These are phyloP conservation scores for Kalmusia sp. DNA, from an alignment of 2,329 filamentous ascomycete species.

Conservation along the genomic window DNA sequence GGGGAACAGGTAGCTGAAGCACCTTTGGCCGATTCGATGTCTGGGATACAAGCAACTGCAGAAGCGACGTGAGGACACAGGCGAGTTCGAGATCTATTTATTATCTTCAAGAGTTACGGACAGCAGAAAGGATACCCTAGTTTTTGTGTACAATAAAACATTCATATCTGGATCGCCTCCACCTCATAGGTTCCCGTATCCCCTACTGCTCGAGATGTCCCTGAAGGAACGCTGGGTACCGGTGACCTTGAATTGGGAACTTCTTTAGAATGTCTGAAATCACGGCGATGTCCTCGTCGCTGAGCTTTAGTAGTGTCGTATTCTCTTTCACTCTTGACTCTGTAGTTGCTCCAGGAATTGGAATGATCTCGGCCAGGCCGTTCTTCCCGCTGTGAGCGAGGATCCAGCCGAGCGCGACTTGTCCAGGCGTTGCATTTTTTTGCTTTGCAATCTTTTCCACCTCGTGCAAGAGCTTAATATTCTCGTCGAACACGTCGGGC, in stretches of 20 bases:
- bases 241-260: slow-evolving; percentile 50
- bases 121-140: slow-evolving; percentile 3
- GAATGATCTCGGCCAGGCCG: slow-evolving; percentile 66
- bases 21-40: neutral
- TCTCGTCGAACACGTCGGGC: slow-evolving; percentile 68
- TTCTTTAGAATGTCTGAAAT: slow-evolving; percentile 60
- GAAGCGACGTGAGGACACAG: neutral
- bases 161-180: neutral
- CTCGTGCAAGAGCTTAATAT: slow-evolving; percentile 67
- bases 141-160: neutral
- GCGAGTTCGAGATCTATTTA: neutral
- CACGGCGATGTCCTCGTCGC: slow-evolving; percentile 57
- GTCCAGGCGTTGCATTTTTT: slow-evolving; percentile 66
- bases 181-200: neutral
- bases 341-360: slow-evolving; percentile 70
- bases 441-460: slow-evolving; percentile 65
- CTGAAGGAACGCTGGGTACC: slow-evolving; percentile 40
- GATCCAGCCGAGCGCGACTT: slow-evolving; percentile 73
- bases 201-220: slow-evolving; percentile 5
- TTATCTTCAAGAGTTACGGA: neutral
- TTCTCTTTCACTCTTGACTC: slow-evolving; percentile 68
- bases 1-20: neutral
- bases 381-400: slow-evolving; percentile 57
- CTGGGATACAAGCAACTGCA: too few relatives aligned
- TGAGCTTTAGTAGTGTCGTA: slow-evolving; percentile 60